phyloP scores from a whole-genome alignment of 352 stramenopile species.

The Phytopythium montanum region DNA sequence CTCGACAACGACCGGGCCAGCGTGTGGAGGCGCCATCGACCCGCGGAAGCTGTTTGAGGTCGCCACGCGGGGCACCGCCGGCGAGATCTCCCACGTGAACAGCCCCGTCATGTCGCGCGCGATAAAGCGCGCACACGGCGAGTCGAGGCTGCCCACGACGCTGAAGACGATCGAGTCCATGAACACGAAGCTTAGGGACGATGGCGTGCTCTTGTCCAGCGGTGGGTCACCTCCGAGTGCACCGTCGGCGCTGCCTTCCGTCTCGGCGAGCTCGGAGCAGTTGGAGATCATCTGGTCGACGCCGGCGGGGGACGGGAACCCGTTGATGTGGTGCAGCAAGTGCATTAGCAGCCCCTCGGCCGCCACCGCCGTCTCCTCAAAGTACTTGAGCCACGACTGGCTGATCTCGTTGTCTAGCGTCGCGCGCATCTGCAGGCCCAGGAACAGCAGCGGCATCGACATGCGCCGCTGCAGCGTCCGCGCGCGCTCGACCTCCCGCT shows the following conservation, averaged over 20 bases:
- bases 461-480: constrained; percentile 57
- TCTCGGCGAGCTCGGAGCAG: constrained; percentile 65
- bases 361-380: constrained; percentile 81
- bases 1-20: constrained; percentile 17
- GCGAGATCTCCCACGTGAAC: constrained; percentile 82
- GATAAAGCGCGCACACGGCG: constrained; percentile 69
- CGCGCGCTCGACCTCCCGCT: constrained; percentile 69
- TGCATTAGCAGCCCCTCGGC: constrained; percentile 83
- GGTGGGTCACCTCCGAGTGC: background rate
- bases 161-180: constrained; percentile 88
- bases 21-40: constrained; percentile 14
- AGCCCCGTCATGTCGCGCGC: constrained; percentile 82
- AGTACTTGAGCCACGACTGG: constrained; percentile 72
- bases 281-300: constrained; percentile 84
- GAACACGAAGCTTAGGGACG: constrained; percentile 81
- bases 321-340: constrained; percentile 83
- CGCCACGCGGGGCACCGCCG: constrained; percentile 17
- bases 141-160: constrained; percentile 78
- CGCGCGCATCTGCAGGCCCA: constrained; percentile 81
- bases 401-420: constrained; percentile 71
- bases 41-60: constrained; percentile 11
- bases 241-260: constrained; percentile 22
- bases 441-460: constrained; percentile 82
- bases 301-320: constrained; percentile 75
- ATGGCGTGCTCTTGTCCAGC: constrained; percentile 22